Conservation (phyloP, 1,284 basidiomycete genomes). For the Sparassis latifolia region DNA sequence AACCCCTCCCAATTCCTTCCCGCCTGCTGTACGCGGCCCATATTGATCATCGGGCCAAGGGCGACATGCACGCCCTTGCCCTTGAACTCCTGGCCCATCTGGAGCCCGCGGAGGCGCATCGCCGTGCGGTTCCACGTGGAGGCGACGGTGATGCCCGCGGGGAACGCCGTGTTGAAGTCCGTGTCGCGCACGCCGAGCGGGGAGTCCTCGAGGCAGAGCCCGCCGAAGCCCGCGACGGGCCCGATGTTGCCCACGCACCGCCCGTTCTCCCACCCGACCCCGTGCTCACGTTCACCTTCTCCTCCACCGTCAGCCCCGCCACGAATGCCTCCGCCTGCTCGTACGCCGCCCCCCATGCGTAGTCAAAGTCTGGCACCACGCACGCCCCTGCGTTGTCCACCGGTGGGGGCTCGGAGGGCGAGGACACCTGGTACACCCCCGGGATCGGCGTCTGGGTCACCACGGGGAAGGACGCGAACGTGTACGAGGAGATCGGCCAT, state of each 20-base stretch:
- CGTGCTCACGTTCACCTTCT: constrained; percentile 39
- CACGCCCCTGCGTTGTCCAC: constrained; percentile 18
- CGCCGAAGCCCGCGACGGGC: constrained; percentile 37
- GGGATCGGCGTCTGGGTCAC: constrained; percentile 24
- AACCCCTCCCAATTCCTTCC: constrained; percentile 88
- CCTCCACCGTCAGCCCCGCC: constrained; percentile 28
- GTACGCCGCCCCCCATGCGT: constrained; percentile 35
- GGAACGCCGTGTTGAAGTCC: constrained; percentile 57
- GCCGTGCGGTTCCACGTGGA: constrained; percentile 54
- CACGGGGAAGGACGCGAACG: constrained; percentile 27
- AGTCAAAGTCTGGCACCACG: constrained; percentile 37
- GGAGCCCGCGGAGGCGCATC: constrained; percentile 65
- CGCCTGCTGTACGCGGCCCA: constrained; percentile 57
- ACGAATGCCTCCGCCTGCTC: constrained; percentile 31
- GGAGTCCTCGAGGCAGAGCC: constrained; percentile 62
- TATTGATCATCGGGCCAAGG: constrained; percentile 64
- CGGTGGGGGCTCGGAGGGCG: constrained; percentile 24
- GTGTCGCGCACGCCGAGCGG: constrained; percentile 36
- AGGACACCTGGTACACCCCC: constrained; percentile 21
- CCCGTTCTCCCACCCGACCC: constrained; percentile 39
- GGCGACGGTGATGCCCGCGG: constrained; percentile 51
- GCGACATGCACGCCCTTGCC: constrained; percentile 77
- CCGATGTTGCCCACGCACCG: constrained; percentile 39
- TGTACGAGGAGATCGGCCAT: constrained; percentile 14
- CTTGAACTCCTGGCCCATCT: constrained; percentile 73